A percentile compares a stretch with the other conserved stretches of the same genome.
Evolutionary conservation across 2,329 filamentous ascomycete genomes (phyloP).

Genomic region (Sordariomycetes sp.): DNA sequence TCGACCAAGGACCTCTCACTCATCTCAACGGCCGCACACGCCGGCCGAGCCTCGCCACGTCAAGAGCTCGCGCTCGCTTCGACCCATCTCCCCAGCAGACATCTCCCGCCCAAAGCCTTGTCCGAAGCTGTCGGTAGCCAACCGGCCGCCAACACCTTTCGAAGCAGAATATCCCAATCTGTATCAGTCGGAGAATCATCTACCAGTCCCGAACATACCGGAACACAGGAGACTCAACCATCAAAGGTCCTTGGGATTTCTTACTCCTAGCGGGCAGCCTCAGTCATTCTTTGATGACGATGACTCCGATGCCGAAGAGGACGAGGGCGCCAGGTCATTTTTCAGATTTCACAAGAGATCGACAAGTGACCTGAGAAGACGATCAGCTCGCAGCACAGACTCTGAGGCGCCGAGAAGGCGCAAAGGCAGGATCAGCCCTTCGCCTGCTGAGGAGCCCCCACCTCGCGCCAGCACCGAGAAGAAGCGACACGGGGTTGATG

Average conservation of each 20-base stretch:
- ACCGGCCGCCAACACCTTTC: conserved; percentile 2
- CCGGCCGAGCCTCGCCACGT: not conserved
- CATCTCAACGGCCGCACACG: not conserved
- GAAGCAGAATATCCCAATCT: not conserved
- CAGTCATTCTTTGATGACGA: conserved; percentile 41
- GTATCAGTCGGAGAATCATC: not conserved
- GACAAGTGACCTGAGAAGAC: conserved; percentile 14
- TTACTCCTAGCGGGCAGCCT: conserved; percentile 12
- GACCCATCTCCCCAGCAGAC: not conserved
- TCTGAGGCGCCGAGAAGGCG: conserved; percentile 7
- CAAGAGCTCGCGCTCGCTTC: conserved; percentile 2
- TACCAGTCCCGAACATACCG: not conserved
- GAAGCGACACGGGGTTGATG: conserved; percentile 21
- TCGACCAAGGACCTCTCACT: not conserved
- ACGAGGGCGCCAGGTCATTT: conserved; percentile 23
- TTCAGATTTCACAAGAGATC: conserved; percentile 32
- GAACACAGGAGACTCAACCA: no score
- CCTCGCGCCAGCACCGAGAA: conserved; percentile 6
- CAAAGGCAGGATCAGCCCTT: conserved; percentile 7
- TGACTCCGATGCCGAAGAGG: conserved; percentile 26
- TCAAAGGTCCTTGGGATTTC: no score
- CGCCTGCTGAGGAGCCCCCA: not conserved
- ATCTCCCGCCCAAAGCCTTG: not conserved
- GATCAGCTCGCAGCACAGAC: not conserved
- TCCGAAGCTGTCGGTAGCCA: not conserved